Evolutionary conservation across 805 yeast genomes (phyloP), one percentile per base, ranked within the genome.

Genomic region (Soucietia sequanensis): DNA sequence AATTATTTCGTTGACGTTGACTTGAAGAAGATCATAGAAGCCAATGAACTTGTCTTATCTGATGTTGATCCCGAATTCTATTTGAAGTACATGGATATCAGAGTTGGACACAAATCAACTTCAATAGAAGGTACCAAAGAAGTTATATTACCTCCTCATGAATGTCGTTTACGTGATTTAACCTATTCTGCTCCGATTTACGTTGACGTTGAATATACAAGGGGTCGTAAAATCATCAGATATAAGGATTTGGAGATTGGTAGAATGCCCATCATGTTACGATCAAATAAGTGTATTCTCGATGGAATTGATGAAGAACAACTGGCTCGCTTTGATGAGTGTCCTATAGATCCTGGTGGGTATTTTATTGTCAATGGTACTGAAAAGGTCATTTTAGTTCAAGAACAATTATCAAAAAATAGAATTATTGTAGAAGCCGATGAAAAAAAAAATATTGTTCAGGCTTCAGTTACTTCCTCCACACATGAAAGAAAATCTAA

Each of bases 341-440:
- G 99, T 62, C 99, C 99, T 0, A 70, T 93, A 32, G 99, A 93
- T 63, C 99, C 99, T 5, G 99, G 99, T 65, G 99, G 99, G 52
- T 93, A 93, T 56, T 93, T 93, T 54, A 86, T 91, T 54, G 97
- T 91, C 32, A 91, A 91, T 56, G 99, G 99, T 59, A 93, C 99
- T 0, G 99, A 93, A 52, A 93, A 93, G 59, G 99, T 93, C 29
- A 93, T 93, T 44, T 73, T 93, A 47, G 95, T 93, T 27, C 99
- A 93, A 62, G 99, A 93, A 62, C 99, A 93, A 70, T 72, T 93
- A 58, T 83, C 95, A 33, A 93, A 93, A 65, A 93, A 93, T 64
- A 86, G 99, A 75, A 93, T 93, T 55, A 89, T 93, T 53, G 99
- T 93, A 10, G 99, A 93, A 62, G 93, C 96, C 1, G 99, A 93